These are phyloP conservation scores for Leishmania tropica DNA, from an alignment of 208 protist genomes.

Conservation along the genomic window DNA sequence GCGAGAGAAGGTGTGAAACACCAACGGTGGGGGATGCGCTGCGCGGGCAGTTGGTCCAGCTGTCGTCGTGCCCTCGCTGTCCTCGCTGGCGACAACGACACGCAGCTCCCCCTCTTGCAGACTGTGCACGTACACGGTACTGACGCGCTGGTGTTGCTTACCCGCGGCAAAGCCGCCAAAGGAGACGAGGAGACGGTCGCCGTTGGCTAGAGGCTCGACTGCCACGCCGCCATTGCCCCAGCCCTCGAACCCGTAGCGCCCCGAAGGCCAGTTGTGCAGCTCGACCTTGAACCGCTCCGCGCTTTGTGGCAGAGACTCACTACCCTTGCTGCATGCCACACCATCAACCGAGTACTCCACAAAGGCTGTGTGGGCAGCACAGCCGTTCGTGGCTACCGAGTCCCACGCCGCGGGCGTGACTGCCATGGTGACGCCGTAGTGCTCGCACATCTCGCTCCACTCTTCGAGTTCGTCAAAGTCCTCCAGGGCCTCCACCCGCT, in stretches of 20 bases:
- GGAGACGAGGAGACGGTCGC: slow-evolving; percentile 54
- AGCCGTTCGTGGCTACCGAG: slow-evolving; percentile 13
- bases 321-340: neutral
- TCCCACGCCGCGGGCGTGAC: slow-evolving; percentile 30
- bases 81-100: slow-evolving; percentile 24
- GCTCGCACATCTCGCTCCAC: slow-evolving; percentile 92
- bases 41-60: neutral
- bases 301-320: neutral
- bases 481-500: slow-evolving; percentile 75
- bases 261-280: slow-evolving; percentile 63
- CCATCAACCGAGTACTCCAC: slow-evolving; percentile 19
- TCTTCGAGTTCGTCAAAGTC: slow-evolving; percentile 90
- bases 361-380: slow-evolving; percentile 25
- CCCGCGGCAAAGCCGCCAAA: slow-evolving; percentile 82
- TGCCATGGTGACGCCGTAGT: slow-evolving; percentile 89
- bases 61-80: neutral
- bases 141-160: slow-evolving; percentile 63
- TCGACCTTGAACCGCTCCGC: neutral
- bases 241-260: slow-evolving; percentile 79
- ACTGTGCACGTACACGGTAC: slow-evolving; percentile 68
- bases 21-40: slow-evolving; percentile 43
- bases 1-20: slow-evolving; percentile 78
- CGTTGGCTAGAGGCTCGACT: slow-evolving; percentile 36
- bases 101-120: slow-evolving; percentile 69
- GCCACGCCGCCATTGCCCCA: slow-evolving; percentile 80